A percentile compares a stretch with the other conserved stretches of the same genome.
phyloP scores from a whole-genome alignment of 2,329 filamentous ascomycete species.

The Aureobasidium leucospermi region DNA sequence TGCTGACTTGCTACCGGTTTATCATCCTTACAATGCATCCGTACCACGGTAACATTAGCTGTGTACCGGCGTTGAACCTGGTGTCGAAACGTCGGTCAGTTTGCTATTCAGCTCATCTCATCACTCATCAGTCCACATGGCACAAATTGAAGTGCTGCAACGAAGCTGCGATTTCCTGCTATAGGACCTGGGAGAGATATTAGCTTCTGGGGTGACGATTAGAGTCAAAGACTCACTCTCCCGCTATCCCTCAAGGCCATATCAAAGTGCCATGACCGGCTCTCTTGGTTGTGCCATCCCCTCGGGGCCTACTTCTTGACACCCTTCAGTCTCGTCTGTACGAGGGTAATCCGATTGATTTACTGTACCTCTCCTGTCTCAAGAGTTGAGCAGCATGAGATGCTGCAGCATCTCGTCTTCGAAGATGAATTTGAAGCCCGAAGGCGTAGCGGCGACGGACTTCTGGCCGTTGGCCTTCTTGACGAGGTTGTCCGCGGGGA shows the following conservation, averaged over 20 bases:
- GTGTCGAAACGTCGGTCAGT: neutral
- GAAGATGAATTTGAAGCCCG: neutral
- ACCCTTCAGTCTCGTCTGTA: neutral
- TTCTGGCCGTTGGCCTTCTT: neutral
- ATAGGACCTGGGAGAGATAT: neutral
- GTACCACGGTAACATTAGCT: no score
- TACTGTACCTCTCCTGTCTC: neutral
- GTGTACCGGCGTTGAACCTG: no score
- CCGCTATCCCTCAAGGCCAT: neutral
- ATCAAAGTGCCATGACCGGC: neutral
- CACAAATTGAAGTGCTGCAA: neutral
- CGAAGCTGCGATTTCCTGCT: neutral
- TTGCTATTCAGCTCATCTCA: neutral
- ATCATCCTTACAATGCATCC: no score
- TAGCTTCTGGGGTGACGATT: neutral
- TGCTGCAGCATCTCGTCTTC: constrained; percentile 10
- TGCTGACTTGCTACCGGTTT: no score
- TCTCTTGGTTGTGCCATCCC: neutral
- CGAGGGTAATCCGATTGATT: neutral
- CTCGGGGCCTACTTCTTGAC: neutral
- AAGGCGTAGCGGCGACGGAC: neutral
- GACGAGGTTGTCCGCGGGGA: neutral
- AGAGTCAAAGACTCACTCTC: neutral
- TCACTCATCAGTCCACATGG: neutral
- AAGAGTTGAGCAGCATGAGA: constrained; percentile 6